Conservation (phyloP, 2,329 filamentous ascomycete genomes). For the Xylaria sp. region DNA sequence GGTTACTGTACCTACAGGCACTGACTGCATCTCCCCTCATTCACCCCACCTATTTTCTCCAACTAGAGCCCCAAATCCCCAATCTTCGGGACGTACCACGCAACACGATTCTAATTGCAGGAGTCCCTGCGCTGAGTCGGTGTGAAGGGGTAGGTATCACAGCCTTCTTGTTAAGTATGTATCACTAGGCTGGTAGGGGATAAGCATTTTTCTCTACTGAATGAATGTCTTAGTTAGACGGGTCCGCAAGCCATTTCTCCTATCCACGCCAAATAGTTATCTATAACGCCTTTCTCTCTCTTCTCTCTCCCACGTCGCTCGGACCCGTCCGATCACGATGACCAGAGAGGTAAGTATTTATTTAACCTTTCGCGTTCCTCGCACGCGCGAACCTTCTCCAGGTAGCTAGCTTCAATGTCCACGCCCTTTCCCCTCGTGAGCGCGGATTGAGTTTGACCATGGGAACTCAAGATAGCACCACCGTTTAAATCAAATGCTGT, state of each 20-base stretch:
- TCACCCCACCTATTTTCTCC: slow-evolving; percentile 7
- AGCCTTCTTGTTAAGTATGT: too few species aligned
- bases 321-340: slow-evolving; percentile 1
- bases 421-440: background rate
- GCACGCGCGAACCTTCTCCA: slow-evolving; percentile 1
- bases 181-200: too few species aligned
- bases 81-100: background rate
- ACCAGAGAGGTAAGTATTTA: too few species aligned
- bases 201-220: too few species aligned
- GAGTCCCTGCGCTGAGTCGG: background rate
- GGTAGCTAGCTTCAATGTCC: background rate
- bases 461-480: background rate
- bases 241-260: too few species aligned
- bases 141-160: background rate
- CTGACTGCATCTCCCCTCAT: background rate
- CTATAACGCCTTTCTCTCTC: background rate
- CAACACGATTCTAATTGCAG: slow-evolving; percentile 6
- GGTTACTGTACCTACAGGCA: too few species aligned
- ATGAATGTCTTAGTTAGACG: too few species aligned
- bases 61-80: slow-evolving; percentile 1
- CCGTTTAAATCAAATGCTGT: too few species aligned
- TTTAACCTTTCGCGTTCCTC: background rate
- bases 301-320: slow-evolving; percentile 8
- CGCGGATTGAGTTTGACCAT: background rate
- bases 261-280: background rate